Evolutionary conservation across 371 early-diverging fungal species (phyloP).

Genomic region (Haplosporangium sp.): DNA sequence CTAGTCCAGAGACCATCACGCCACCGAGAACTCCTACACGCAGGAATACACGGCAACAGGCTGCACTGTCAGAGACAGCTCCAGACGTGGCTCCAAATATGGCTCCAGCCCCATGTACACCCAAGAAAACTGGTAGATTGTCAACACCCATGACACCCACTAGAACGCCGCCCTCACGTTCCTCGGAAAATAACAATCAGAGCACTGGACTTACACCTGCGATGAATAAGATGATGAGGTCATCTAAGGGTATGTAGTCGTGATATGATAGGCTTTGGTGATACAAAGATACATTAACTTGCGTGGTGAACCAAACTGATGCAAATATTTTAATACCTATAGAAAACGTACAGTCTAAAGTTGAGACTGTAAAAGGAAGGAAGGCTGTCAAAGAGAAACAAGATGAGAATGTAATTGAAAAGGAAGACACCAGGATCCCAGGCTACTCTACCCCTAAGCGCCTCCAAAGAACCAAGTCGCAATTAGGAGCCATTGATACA

Average conservation of each 20-base stretch:
- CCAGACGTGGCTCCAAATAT: neutral
- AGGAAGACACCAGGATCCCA: constrained; percentile 3
- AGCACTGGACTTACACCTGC: constrained; percentile 42
- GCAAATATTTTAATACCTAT: neutral
- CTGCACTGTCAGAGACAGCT: neutral
- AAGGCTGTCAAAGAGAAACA: constrained; percentile 3
- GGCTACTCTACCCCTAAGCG: constrained; percentile 36
- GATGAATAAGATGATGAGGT: constrained; percentile 33
- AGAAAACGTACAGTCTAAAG: neutral
- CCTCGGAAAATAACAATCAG: constrained; percentile 11
- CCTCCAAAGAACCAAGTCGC: constrained; percentile 20
- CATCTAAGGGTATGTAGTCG: constrained; percentile 17
- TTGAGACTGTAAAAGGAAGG: constrained; percentile 4
- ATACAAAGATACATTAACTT: neutral
- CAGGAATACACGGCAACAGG: constrained; percentile 8
- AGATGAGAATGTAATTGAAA: constrained; percentile 22
- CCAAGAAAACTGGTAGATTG: neutral
- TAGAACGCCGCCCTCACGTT: constrained; percentile 1
- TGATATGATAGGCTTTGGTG: neutral
- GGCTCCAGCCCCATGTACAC: neutral
- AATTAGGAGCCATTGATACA: neutral
- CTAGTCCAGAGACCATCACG: constrained; percentile 13
- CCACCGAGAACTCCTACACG: constrained; percentile 38
- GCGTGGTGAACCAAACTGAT: neutral
- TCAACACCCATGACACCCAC: constrained; percentile 15